Evolutionary conservation across 2,329 filamentous ascomycete genomes (phyloP).

Genomic region (Teratosphaeria viscida): DNA sequence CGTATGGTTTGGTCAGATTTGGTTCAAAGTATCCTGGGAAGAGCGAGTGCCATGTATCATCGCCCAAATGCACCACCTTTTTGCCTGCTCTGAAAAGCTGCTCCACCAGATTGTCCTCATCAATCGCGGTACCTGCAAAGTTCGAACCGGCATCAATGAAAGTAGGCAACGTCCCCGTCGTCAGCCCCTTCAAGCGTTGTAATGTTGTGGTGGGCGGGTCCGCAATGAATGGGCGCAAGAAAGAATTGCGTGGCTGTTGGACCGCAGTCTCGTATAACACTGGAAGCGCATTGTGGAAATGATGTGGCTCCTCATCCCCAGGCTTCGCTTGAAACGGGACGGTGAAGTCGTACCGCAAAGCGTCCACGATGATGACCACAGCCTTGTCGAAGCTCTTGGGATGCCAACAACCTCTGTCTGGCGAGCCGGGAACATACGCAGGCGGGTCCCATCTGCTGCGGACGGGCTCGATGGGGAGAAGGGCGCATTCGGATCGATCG

Average conservation of each 20-base stretch:
- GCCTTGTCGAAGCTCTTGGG: constrained; percentile 88
- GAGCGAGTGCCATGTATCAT: constrained; percentile 90
- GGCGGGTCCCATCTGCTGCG: constrained; percentile 3
- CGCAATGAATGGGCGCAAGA: constrained; percentile 89
- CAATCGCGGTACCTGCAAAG: constrained; percentile 89
- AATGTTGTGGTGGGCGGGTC: constrained; percentile 91
- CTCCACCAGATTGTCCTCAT: constrained; percentile 72
- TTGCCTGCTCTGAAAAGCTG: constrained; percentile 56
- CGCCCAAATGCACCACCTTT: constrained; percentile 85
- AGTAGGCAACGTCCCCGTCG: constrained; percentile 87
- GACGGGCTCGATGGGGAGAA: constrained; percentile 50
- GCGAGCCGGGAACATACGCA: constrained; percentile 26
- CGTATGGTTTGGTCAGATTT: constrained; percentile 77
- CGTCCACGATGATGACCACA: constrained; percentile 83
- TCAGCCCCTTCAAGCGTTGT: constrained; percentile 85
- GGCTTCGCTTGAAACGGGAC: constrained; percentile 57
- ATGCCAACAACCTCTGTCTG: constrained; percentile 78
- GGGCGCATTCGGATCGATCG: constrained; percentile 65
- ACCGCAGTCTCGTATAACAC: constrained; percentile 75
- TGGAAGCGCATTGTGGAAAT: constrained; percentile 82
- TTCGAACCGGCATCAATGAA: constrained; percentile 92
- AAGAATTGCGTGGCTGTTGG: constrained; percentile 66
- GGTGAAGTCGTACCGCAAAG: constrained; percentile 92
- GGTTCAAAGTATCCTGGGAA: constrained; percentile 90
- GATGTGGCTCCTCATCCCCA: constrained; percentile 36